A percentile compares a stretch with the other conserved stretches of the same genome.
Conservation (phyloP, 1,284 basidiomycete species). For the Limonomyces culmigenus region DNA sequence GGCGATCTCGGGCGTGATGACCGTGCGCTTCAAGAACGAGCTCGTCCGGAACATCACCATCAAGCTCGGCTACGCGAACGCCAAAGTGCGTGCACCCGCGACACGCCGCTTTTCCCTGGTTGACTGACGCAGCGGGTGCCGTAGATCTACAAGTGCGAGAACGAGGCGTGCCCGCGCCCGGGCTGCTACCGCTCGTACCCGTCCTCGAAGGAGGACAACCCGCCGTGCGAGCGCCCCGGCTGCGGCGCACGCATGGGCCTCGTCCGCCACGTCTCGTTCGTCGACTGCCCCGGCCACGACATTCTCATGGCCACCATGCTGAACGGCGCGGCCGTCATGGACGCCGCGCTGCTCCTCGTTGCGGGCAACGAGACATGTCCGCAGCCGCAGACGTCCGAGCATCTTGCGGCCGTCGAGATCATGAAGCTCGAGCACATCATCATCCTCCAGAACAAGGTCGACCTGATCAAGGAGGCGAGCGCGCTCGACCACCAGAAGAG, state of each 20-base stretch:
- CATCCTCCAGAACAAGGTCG: constrained; percentile 96
- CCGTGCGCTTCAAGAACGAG: constrained; percentile 98
- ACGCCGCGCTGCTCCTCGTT: constrained; percentile 88
- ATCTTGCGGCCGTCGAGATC: constrained; percentile 96
- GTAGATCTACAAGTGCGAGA: constrained; percentile 97
- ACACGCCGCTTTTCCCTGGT: not conserved
- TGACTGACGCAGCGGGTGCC: not conserved
- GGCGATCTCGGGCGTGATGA: constrained; percentile 98
- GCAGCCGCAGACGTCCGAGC: constrained; percentile 97
- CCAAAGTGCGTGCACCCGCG: constrained; percentile 52
- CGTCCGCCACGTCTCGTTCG: constrained; percentile 90
- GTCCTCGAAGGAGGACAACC: constrained; percentile 87
- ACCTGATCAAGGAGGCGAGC: constrained; percentile 83
- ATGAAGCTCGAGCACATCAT: constrained; percentile 99
- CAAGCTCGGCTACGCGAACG: constrained; percentile 97
- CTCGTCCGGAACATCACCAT: constrained; percentile 97
- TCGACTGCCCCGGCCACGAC: constrained; percentile 91
- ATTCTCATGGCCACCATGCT: constrained; percentile 99
- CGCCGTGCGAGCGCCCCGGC: constrained; percentile 84
- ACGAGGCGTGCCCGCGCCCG: constrained; percentile 81
- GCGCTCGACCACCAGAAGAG: constrained; percentile 89
- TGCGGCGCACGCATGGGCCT: constrained; percentile 87
- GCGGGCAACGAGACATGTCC: constrained; percentile 98
- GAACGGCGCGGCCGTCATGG: constrained; percentile 99
- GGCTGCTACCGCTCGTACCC: constrained; percentile 90